phyloP scores from a whole-genome alignment of 805 yeast genomes.

The Kluyveromyces lactis region DNA sequence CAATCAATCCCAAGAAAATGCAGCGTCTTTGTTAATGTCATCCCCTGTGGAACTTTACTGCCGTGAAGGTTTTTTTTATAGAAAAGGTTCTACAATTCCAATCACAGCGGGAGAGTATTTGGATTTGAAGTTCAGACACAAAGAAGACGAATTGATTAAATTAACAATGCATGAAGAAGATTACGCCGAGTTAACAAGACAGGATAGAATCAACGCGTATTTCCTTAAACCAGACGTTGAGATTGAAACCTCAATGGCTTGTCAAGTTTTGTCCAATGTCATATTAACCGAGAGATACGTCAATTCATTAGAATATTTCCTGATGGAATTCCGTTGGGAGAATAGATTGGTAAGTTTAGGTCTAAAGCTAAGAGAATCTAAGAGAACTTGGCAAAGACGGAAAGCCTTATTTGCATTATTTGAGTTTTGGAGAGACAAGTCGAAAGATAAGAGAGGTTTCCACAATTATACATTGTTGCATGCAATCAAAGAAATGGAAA shows the following conservation, averaged over 20 bases:
- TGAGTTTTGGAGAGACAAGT: constrained; percentile 32
- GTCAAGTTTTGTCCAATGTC: constrained; percentile 19
- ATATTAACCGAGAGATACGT: constrained; percentile 28
- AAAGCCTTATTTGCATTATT: constrained; percentile 29
- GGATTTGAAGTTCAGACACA: constrained; percentile 24
- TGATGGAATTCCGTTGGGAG: constrained; percentile 32
- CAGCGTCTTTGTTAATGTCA: constrained; percentile 15
- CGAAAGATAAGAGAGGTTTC: constrained; percentile 26
- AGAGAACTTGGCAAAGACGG: constrained; percentile 31
- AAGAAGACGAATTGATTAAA: constrained; percentile 22
- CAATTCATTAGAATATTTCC: constrained; percentile 27
- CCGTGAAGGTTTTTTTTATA: constrained; percentile 26
- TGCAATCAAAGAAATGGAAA: constrained; percentile 31
- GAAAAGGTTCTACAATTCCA: constrained; percentile 20
- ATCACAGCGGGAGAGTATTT: constrained; percentile 26
- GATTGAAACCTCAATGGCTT: constrained; percentile 22
- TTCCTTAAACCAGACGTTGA: constrained; percentile 22
- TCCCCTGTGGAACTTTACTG: constrained; percentile 27
- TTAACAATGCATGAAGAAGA: constrained; percentile 16
- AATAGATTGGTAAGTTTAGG: constrained; percentile 27
- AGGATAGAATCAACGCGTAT: constrained; percentile 25
- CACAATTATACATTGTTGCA: constrained; percentile 24
- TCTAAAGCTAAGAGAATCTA: constrained; percentile 26
- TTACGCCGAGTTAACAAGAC: constrained; percentile 14
- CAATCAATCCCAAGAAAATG: constrained; percentile 9